Base-by-base conservation (phyloP, 176 grass and related monocot species). In the Raddia guianensis region DNA sequence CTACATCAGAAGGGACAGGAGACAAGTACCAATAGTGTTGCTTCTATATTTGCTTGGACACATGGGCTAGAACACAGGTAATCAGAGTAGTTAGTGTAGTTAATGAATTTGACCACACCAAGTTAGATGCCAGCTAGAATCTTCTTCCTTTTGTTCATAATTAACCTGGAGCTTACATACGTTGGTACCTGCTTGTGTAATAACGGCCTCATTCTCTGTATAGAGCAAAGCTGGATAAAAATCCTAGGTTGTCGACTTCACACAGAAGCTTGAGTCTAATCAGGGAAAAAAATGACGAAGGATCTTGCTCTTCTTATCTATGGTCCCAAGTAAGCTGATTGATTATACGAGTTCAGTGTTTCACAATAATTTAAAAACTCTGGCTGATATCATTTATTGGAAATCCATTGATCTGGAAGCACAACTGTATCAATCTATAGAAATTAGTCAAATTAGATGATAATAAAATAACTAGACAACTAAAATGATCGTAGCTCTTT, bases 11-110 rank as follows among this genome's bases (percentile, higher is more conserved):
- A 98, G 80, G 96, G 96, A 57, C 90, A 94, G 82, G 96, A 95
- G 84, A 95, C 96, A 6, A 98, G 96, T 82, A 98, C 96, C 52
- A 98, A 98, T 72, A 95, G 96, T 84, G 95, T 98, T 76, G 96
- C 96, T 69, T 98, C 92, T 65, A 98, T 98, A 58, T 98, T 95
- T 81, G 96, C 96, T 70, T 98, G 96, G 96, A 95, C 92, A 32
- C 90, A 92, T 82, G 96, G 96, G 64, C 92, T 98, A 66, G 86
- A 88, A 15, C 96, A 98, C 78, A 95, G 96, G 96, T 95, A 76
- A 72, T 63, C 34, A 35, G 9, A 72, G 40, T 81, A 76, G 43
- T 73, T 73, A 40, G 37, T 72, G 5, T 59, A 72, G 73, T 58
- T 9, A 6, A 66, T 66, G 27, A 72, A 15, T n/a, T 65, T 69